Base-by-base conservation (phyloP, 352 stramenopile genomes). In the Phytopythium delawarense region DNA sequence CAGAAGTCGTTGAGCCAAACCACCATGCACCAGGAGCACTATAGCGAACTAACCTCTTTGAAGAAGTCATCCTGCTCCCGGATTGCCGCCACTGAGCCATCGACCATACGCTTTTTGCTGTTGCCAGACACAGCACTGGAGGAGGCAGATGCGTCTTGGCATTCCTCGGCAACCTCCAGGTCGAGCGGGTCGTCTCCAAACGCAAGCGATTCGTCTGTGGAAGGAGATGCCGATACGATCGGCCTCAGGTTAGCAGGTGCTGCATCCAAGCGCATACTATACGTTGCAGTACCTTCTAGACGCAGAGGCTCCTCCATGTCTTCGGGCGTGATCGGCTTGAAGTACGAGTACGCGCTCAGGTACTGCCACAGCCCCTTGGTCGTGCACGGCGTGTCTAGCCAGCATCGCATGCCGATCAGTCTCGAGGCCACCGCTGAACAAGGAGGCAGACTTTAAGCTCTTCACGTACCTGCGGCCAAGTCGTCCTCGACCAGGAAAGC, bases 341-440 rank as follows among this genome's bases (percentile, higher is more conserved):
- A 91, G 58, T 81, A 88, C 49, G 79, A 74, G 59, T 81, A 88
- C 9, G 77, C 73, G 23, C 72, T 71, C 34, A 85, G 40, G 59
- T 87, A 91, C 44, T 78, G 83, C 84, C 84, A 93, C 45, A 93
- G 56, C 6, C 84, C 81, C 28, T 70, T 75, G 2, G 78, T 88
- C 61, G 81, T 89, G 50, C 78, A 91, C 20, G 80, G 80, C 30
- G 78, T 66, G 50, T 89, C 84, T 93, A 51, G 30, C 6, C n/a
- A 21, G 13, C 46, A n/a, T 7, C 11, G 35, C 23, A 35, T 1
- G 35, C 13, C 16, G 3, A 13, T 21, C 23, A 34, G 46, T 16
- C 8, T 40, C 35, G 9, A 40, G 35, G 12, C 9, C 35, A 40
- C 35, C 35, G 12, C 5, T 32, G 28, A 3, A 40, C 2, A 16